phyloP scores from a whole-genome alignment of 169 alveolate species.

The Eimeria maxima region DNA sequence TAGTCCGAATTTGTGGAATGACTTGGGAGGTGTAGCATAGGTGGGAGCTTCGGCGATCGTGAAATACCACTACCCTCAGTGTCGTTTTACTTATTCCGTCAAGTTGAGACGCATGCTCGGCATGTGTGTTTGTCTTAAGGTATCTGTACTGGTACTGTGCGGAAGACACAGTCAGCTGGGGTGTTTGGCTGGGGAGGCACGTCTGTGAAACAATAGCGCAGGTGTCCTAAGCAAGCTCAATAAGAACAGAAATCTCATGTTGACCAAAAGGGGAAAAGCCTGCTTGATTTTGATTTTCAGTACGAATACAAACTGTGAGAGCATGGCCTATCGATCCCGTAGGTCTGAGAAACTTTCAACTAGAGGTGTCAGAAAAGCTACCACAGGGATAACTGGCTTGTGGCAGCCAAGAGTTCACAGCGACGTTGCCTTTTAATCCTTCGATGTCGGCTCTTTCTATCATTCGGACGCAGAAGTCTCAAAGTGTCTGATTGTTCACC shows the following conservation, averaged over 20 bases:
- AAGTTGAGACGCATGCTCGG: too few relatives aligned
- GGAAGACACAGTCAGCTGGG: constrained; percentile 97
- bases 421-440: too few relatives aligned
- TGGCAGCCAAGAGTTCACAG: too few relatives aligned
- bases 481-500: too few relatives aligned
- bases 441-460: too few relatives aligned
- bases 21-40: too few relatives aligned
- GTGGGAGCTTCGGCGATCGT: too few relatives aligned
- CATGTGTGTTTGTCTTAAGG: constrained; percentile 97
- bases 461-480: too few relatives aligned
- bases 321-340: constrained; percentile 92
- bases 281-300: constrained; percentile 95
- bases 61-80: too few relatives aligned
- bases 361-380: constrained; percentile 57
- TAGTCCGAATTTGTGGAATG: constrained; percentile 96
- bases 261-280: constrained; percentile 96
- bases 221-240: constrained; percentile 90
- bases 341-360: constrained; percentile 63
- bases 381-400: too few relatives aligned
- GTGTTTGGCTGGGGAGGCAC: constrained; percentile 98
- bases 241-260: constrained; percentile 96
- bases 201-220: constrained; percentile 90
- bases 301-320: constrained; percentile 95
- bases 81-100: too few relatives aligned
- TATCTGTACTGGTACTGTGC: constrained; percentile 93